Evolutionary conservation across 2,329 filamentous ascomycete species (phyloP), one percentile per base, ranked within the genome.

Genomic region (Nemania bipapillata): DNA sequence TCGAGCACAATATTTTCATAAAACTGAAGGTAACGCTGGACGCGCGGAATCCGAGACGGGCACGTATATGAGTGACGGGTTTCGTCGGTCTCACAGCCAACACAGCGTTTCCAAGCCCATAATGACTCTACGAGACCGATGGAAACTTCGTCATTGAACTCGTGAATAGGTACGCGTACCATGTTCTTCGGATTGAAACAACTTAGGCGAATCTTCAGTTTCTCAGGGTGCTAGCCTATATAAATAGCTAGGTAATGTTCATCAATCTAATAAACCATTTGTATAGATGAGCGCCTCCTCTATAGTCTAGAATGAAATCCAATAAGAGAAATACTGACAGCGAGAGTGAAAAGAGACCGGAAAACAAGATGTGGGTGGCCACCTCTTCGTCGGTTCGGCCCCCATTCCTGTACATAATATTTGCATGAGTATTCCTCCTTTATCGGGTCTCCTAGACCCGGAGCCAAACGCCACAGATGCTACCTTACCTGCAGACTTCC

Each of bases 21-120:
- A 20, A 47, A 66, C 26, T 66, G 52, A 2, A 63, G 49, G n/a
- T 69, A 69, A 15, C 66, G 62, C 35, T 66, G 58, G 40, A 22
- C 26, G 26, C 35, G 57, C 24, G 45, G 8, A 12, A 58, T 47
- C 4, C 24, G n/a, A 15, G 56, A 62, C 6, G 57, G n/a, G 22
- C 63, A 69, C 8, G 35, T n/a, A 24, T n/a, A 45, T 3, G 45
- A 58, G 47, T 4, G 40, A 12, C 63, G 63, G 40, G 5, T 40
- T n/a, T 17, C 49, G 17, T 22, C n/a, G 17, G 47, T 15, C 15
- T 49, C 20, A n/a, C 60, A 68, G 49, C n/a, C 55, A 17, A 50
- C 49, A 17, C 65, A 68, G 32, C 32, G 17, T 24, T 59, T 24
- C 65, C 65, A 68, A 3, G 65, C 61, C 65, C 65, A 68, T 30